Evolutionary conservation across 306 rosid genomes (phyloP), one percentile per base, ranked within the genome.

Genomic region (Cucumis hystrix): DNA sequence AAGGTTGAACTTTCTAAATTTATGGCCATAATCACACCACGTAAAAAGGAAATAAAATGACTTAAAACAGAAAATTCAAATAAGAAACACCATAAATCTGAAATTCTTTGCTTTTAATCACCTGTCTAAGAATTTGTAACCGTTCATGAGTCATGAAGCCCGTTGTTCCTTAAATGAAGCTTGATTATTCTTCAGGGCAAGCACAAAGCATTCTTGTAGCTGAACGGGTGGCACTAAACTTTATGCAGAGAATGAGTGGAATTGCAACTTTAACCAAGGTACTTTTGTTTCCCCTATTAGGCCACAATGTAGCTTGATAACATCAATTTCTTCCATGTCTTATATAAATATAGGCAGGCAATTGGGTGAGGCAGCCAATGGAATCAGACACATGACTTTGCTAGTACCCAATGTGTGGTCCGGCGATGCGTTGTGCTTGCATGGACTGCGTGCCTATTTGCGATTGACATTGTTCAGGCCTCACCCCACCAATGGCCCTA

Each of bases 171-270:
- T 28, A 28, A 28, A 28, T 28, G 30, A 28, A 28, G 30, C 30
- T 28, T 28, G 30, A 28, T 28, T 28, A 1, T 28, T 28, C 30
- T 28, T 28, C 87, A 94, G 98, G 97, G 79, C 83, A 86, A 65
- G 97, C 98, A 0, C 93, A 90, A 80, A 87, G 80, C 89, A 88
- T 94, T 72, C 88, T 90, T 79, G 87, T 87, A 65, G 98, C 97
- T 73, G 95, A 94, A 84, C 87, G 98, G 85, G 89, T 94, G 23
- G 93, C 86, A 35, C 89, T 94, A 74, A 94, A 94, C 87, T 92
- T 94, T 83, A 94, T 92, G 97, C 97, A 94, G 86, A 90, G 95
- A 85, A 90, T 94, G 98, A 94, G 98, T 81, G 95, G 97, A 81
- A 89, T 94, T 80, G 98, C 98, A 75, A 92, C 98, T 83, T 83